Conservation (phyloP, 2,329 filamentous ascomycete genomes). For the Penicillium vulpinum region DNA sequence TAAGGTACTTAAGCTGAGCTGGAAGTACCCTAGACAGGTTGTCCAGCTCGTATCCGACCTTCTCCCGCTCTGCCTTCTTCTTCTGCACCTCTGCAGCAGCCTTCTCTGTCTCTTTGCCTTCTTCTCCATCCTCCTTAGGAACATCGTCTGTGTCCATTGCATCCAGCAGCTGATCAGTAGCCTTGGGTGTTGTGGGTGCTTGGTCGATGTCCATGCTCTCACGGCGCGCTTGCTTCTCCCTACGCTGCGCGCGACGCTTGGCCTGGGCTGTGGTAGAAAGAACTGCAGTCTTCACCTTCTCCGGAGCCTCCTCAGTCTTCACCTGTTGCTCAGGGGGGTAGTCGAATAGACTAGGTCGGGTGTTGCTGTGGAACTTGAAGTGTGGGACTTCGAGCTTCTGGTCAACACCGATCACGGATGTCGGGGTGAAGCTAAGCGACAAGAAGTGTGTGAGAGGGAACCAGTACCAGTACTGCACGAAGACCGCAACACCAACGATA, state of each 20-base stretch:
- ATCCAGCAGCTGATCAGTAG: constrained; percentile 61
- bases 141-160: constrained; percentile 75
- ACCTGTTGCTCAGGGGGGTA: constrained; percentile 96
- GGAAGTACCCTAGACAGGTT: constrained; percentile 97
- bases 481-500: constrained; percentile 96
- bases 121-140: constrained; percentile 63
- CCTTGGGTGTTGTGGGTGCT: constrained; percentile 71
- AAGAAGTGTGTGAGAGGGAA: constrained; percentile 98
- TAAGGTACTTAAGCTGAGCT: constrained; percentile 91
- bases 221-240: constrained; percentile 82
- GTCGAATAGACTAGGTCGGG: constrained; percentile 91
- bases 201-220: constrained; percentile 96
- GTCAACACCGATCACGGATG: constrained; percentile 91
- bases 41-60: constrained; percentile 90
- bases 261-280: constrained; percentile 96
- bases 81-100: constrained; percentile 63
- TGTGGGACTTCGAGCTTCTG: constrained; percentile 89
- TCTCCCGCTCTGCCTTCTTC: constrained; percentile 94
- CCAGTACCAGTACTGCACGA: constrained; percentile 99
- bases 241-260: constrained; percentile 89
- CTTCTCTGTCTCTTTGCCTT: constrained; percentile 60
- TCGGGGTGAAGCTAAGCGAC: constrained; percentile 93
- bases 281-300: constrained; percentile 92
- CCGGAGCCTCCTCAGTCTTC: constrained; percentile 89
- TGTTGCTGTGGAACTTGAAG: constrained; percentile 95